phyloP scores from a whole-genome alignment of 805 yeast genomes.

The Pichia cephalocereana region DNA sequence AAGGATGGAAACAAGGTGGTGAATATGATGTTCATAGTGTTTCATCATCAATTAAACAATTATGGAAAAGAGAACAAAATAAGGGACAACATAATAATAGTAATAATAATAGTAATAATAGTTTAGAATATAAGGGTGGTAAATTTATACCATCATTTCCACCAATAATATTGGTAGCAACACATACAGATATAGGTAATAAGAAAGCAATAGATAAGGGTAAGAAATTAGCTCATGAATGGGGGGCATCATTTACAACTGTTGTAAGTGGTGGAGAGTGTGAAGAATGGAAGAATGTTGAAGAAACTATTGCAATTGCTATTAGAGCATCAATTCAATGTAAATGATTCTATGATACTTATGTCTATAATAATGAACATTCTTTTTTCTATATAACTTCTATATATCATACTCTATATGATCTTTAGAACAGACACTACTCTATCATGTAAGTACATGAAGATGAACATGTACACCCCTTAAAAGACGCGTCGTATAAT shows the following conservation, averaged over 20 bases:
- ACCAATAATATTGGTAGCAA: conserved; percentile 59
- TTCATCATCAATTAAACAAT: conserved; percentile 44
- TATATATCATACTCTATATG: no score
- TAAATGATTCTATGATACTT: no score
- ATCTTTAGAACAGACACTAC: no score
- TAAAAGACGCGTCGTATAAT: no score
- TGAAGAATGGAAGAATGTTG: conserved; percentile 37
- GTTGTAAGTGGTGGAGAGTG: conserved; percentile 39
- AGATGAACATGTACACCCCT: no score
- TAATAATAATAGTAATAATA: not conserved
- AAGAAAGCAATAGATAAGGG: conserved; percentile 62
- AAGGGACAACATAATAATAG: not conserved
- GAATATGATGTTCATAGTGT: conserved; percentile 62
- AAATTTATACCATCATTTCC: conserved; percentile 28
- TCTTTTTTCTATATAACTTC: no score
- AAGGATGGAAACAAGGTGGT: conserved; percentile 51
- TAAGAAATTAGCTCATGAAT: conserved; percentile 40
- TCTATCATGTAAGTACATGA: no score
- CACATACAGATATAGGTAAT: conserved; percentile 47
- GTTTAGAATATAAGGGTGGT: conserved; percentile 2
- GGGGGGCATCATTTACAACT: conserved; percentile 60
- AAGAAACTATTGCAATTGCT: conserved; percentile 46
- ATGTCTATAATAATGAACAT: no score
- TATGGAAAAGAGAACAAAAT: conserved; percentile 38
- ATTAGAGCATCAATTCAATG: conserved; percentile 34